Percentiles rank a stretch among this genome's conserved stretches.
phyloP scores from a whole-genome alignment of 2,329 filamentous ascomycete genomes.

The Ophiostoma perfectum region DNA sequence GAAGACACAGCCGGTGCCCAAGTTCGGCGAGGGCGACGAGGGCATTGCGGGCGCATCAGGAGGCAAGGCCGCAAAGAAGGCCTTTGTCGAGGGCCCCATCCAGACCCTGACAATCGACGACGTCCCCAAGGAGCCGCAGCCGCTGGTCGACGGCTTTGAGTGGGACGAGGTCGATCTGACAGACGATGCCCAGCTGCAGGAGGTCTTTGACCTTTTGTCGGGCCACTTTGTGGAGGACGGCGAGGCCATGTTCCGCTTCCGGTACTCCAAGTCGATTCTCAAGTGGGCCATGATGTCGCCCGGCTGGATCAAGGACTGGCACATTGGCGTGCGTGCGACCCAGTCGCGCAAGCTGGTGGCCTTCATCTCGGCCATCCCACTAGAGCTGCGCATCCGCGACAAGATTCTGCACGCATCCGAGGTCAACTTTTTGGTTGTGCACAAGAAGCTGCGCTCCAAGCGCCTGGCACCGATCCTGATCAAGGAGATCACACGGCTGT shows the following conservation, averaged over 20 bases:
- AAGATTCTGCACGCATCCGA: conserved; percentile 74
- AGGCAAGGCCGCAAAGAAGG: conserved; percentile 42
- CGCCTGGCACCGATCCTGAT: conserved; percentile 89
- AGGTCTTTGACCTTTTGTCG: conserved; percentile 85
- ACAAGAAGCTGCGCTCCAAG: conserved; percentile 95
- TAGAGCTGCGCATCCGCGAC: conserved; percentile 72
- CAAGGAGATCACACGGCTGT: conserved; percentile 92
- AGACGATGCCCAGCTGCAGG: conserved; percentile 71
- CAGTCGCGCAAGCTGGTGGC: conserved; percentile 84
- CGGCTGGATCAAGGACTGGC: conserved; percentile 90
- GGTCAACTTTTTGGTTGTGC: conserved; percentile 96
- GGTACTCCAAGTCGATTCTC: conserved; percentile 83
- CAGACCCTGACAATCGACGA: conserved; percentile 71
- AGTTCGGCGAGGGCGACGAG: conserved; percentile 56
- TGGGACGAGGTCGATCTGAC: conserved; percentile 89
- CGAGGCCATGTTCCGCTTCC: conserved; percentile 95
- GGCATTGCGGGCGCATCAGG: conserved; percentile 20
- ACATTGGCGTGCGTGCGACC: conserved; percentile 82
- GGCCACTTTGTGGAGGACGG: conserved; percentile 97
- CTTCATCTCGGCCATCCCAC: conserved; percentile 91
- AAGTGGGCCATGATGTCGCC: conserved; percentile 94
- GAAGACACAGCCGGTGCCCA: conserved; percentile 92
- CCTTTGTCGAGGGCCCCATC: conserved; percentile 72
- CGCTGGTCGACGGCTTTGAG: conserved; percentile 78
- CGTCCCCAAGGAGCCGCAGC: conserved; percentile 69